Percentiles rank a stretch among this genome's conserved stretches.
Conservation (phyloP, 2,329 filamentous ascomycete genomes). For the Cladosporium sp. region DNA sequence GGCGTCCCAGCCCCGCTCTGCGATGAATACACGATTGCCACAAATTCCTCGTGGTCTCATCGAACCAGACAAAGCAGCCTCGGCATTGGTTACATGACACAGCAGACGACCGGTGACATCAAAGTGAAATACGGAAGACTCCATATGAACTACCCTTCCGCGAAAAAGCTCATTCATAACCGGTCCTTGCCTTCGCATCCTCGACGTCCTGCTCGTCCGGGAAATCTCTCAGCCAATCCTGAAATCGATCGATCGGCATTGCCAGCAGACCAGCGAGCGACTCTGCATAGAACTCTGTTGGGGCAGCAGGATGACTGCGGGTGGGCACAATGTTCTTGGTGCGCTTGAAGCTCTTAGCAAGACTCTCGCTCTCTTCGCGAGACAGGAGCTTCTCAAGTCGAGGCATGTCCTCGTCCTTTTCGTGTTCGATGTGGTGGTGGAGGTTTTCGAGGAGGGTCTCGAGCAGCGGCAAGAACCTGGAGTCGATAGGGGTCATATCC, state of each 20-base stretch:
- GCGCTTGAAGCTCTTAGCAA: constrained; percentile 16
- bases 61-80: too few species aligned
- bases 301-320: constrained; percentile 15
- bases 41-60: too few species aligned
- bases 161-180: background rate
- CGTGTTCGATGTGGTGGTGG: constrained; percentile 20
- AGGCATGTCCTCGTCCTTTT: constrained; percentile 20
- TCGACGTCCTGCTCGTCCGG: constrained; percentile 1
- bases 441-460: constrained; percentile 16
- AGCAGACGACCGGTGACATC: too few species aligned
- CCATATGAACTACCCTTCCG: too few species aligned
- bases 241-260: constrained; percentile 20
- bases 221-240: constrained; percentile 19
- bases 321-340: constrained; percentile 20
- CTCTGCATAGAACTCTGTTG: constrained; percentile 14
- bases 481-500: constrained; percentile 16
- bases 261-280: constrained; percentile 18
- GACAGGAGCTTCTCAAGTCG: constrained; percentile 17
- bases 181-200: constrained; percentile 4
- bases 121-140: too few species aligned
- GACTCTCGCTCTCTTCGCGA: constrained; percentile 14
- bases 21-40: too few species aligned
- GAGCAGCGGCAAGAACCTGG: constrained; percentile 17
- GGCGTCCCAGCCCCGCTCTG: too few species aligned
- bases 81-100: too few species aligned